Evolutionary conservation across 2,329 filamentous ascomycete genomes (phyloP).

Genomic region (Plectosphaerella cucumerina): DNA sequence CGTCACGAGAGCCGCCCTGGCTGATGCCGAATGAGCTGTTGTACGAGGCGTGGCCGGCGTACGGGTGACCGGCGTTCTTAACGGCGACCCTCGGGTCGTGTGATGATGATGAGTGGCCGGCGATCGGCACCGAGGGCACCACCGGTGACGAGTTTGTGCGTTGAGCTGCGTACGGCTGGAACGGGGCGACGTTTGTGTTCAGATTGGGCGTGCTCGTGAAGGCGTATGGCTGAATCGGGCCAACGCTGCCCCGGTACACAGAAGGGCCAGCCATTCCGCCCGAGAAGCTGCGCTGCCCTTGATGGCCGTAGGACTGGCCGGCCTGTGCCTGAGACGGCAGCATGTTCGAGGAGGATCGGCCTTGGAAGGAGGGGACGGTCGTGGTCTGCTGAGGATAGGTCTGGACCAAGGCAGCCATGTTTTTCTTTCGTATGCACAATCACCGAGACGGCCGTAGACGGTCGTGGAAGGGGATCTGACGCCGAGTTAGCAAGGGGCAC

Average conservation of each 20-base stretch:
- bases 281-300: constrained; percentile 40
- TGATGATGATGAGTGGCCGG: constrained; percentile 28
- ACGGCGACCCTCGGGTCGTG: no score
- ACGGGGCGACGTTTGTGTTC: constrained; percentile 43
- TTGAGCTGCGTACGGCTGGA: constrained; percentile 45
- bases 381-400: constrained; percentile 72
- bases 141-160: constrained; percentile 43
- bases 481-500: not conserved
- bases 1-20: constrained; percentile 45
- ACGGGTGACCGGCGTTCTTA: constrained; percentile 21
- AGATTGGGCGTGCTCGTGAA: constrained; percentile 69
- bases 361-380: constrained; percentile 72
- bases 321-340: constrained; percentile 44
- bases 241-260: constrained; percentile 51
- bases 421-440: no score
- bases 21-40: constrained; percentile 29
- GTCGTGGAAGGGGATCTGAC: not conserved
- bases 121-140: constrained; percentile 33
- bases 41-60: constrained; percentile 21
- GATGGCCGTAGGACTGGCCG: constrained; percentile 47
- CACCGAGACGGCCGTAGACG: no score
- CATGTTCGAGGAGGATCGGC: constrained; percentile 63
- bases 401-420: constrained; percentile 83
- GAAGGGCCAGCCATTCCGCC: constrained; percentile 43
- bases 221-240: constrained; percentile 70